phyloP scores from a whole-genome alignment of 1,284 basidiomycete genomes.

The Stereum hirsutum region DNA sequence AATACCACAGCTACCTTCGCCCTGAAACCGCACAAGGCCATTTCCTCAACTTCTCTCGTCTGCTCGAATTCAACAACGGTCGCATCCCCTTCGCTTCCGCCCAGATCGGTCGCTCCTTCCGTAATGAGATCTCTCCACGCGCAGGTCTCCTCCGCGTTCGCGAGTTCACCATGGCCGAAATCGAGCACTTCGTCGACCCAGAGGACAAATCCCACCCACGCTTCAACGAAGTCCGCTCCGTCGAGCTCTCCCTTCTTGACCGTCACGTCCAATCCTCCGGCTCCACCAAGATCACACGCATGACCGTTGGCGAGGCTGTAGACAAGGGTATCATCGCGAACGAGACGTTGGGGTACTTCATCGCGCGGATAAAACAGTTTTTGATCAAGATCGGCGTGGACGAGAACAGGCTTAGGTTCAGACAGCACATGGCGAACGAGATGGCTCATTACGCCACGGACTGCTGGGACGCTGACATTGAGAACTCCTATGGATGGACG shows the following conservation, averaged over 20 bases:
- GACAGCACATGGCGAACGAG: slow-evolving; percentile 96
- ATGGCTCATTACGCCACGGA: slow-evolving; percentile 99
- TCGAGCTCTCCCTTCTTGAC: slow-evolving; percentile 75
- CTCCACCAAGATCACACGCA: slow-evolving; percentile 52
- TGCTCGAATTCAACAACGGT: slow-evolving; percentile 98
- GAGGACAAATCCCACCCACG: slow-evolving; percentile 83
- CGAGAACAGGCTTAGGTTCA: slow-evolving; percentile 80
- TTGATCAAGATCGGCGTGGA: slow-evolving; percentile 90
- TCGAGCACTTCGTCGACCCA: slow-evolving; percentile 98
- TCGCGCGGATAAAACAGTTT: slow-evolving; percentile 90
- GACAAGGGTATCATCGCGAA: slow-evolving; percentile 85
- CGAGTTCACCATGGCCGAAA: slow-evolving; percentile 99
- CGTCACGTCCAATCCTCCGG: slow-evolving; percentile 79
- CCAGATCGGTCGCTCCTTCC: slow-evolving; percentile 93
- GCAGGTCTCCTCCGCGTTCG: slow-evolving; percentile 94
- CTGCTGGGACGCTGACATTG: slow-evolving; percentile 99
- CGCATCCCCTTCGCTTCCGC: slow-evolving; percentile 95
- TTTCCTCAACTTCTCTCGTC: slow-evolving; percentile 96
- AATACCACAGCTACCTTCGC: slow-evolving; percentile 73
- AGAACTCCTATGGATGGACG: slow-evolving; percentile 94
- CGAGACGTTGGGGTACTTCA: slow-evolving; percentile 96
- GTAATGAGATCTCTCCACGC: slow-evolving; percentile 97
- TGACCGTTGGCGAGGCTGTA: slow-evolving; percentile 89
- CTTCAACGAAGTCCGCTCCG: slow-evolving; percentile 76
- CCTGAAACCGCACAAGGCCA: slow-evolving; percentile 99